Percentiles rank a stretch among this genome's conserved stretches.
These are phyloP conservation scores for Diplotaxis tenuifolia DNA, from an alignment of 345 rosid species.

Conservation along the genomic window DNA sequence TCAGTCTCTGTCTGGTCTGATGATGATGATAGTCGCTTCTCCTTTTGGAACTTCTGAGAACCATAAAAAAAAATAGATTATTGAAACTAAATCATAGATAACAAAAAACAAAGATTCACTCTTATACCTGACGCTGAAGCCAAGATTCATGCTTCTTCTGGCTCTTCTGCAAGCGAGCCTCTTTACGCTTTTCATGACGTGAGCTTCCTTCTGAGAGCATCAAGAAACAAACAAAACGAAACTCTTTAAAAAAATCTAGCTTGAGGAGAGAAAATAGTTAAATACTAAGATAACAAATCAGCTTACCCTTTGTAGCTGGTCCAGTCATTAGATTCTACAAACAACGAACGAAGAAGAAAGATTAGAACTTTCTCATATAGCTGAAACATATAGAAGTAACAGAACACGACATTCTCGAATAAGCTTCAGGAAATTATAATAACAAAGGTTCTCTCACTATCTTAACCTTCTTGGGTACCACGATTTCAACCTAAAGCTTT, in stretches of 20 bases:
- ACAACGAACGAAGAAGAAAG: neutral
- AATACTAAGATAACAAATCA: neutral
- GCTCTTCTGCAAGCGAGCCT: conserved; percentile 50
- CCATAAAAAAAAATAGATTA: neutral
- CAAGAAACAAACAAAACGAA: conserved; percentile 1
- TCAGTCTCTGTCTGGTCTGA: conserved; percentile 6
- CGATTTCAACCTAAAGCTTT: neutral
- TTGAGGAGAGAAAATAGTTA: neutral
- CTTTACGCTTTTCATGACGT: conserved; percentile 64
- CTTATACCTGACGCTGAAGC: conserved; percentile 58
- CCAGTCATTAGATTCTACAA: neutral
- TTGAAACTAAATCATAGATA: neutral
- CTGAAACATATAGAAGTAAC: neutral
- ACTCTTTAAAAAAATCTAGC: neutral
- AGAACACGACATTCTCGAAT: neutral
- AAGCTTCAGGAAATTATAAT: neutral
- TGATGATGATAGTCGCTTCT: conserved; percentile 28
- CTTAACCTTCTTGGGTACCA: neutral
- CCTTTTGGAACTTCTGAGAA: conserved; percentile 47
- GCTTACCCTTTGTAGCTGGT: conserved; percentile 22
- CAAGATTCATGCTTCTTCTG: conserved; percentile 54
- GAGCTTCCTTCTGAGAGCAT: conserved; percentile 39
- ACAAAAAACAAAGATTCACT: neutral
- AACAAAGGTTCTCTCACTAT: neutral
- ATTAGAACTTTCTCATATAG: neutral